A percentile compares a stretch with the other conserved stretches of the same genome.
These are phyloP conservation scores for Beta vulgaris DNA, from an alignment of 148 eudicot genomes.

Conservation along the genomic window DNA sequence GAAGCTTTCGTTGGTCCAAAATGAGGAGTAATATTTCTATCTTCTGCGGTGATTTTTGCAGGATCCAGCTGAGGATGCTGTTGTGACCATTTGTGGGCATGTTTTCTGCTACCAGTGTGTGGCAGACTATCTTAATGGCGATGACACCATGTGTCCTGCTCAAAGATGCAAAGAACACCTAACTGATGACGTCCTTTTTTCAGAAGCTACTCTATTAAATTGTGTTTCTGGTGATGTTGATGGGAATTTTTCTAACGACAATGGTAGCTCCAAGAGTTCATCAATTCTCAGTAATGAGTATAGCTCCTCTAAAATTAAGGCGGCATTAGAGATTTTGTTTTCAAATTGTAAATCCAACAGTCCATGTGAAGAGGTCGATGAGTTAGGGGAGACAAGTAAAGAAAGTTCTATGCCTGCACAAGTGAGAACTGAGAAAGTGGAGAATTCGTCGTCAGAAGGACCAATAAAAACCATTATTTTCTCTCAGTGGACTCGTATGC, in stretches of 20 bases:
- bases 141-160: conserved; percentile 82
- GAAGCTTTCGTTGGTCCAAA: neutral
- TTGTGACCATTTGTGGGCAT: conserved; percentile 85
- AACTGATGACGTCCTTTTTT: conserved; percentile 67
- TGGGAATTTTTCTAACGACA: conserved; percentile 36
- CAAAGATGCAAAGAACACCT: conserved; percentile 74
- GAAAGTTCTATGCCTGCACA: conserved; percentile 19
- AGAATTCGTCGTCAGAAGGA: conserved; percentile 33
- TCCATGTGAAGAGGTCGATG: conserved; percentile 39
- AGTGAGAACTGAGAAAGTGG: conserved; percentile 32
- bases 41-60: conserved; percentile 32
- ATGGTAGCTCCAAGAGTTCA: conserved; percentile 41
- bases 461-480: conserved; percentile 81
- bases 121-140: conserved; percentile 69
- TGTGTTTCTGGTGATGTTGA: conserved; percentile 61
- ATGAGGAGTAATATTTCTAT: conserved; percentile 10
- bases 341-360: conserved; percentile 46
- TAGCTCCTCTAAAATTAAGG: conserved; percentile 75
- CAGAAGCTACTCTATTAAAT: conserved; percentile 62
- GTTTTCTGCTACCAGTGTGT: conserved; percentile 96
- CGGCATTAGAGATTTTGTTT: conserved; percentile 63
- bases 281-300: conserved; percentile 55
- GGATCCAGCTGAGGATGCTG: conserved; percentile 98
- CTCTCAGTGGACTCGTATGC: conserved; percentile 98
- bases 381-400: conserved; percentile 28